These are phyloP conservation scores for Globisporangium spiculum DNA, from an alignment of 352 stramenopile genomes.

Conservation along the genomic window DNA sequence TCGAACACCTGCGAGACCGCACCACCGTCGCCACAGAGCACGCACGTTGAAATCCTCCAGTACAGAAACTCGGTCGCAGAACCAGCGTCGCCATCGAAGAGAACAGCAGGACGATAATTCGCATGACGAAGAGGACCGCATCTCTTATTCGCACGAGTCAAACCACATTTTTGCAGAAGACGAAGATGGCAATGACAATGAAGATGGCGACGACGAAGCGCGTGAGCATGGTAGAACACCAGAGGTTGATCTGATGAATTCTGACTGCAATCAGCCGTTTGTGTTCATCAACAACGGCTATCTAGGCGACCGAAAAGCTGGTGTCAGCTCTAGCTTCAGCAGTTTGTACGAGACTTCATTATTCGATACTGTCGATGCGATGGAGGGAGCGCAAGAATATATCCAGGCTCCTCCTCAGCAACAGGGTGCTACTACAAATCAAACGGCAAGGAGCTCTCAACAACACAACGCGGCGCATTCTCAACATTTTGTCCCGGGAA, in stretches of 20 bases:
- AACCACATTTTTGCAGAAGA: background rate
- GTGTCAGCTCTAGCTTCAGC: slow-evolving; percentile 15
- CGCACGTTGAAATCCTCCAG: background rate
- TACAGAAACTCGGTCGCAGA: background rate
- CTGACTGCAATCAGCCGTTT: slow-evolving; percentile 6
- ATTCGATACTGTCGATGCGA: slow-evolving; percentile 42
- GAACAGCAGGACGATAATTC: background rate
- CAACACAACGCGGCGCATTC: background rate
- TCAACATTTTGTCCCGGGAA: background rate
- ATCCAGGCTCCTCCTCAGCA: background rate
- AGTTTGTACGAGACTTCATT: slow-evolving; percentile 44
- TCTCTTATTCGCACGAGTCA: background rate
- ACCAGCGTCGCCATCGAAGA: background rate
- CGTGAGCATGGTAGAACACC: slow-evolving; percentile 10
- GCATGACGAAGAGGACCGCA: background rate
- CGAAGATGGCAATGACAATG: background rate
- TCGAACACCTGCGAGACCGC: background rate
- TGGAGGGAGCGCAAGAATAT: slow-evolving; percentile 22
- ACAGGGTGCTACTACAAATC: background rate
- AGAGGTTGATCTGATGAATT: slow-evolving; percentile 11
- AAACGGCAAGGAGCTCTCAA: background rate
- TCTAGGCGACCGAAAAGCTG: background rate
- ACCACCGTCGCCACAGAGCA: too few species aligned
- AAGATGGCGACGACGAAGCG: slow-evolving; percentile 7
- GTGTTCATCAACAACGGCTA: slow-evolving; percentile 10